These are phyloP conservation scores for Yamadazyma songkhlaensis DNA, from an alignment of 1,139 yeast genomes.

Conservation along the genomic window DNA sequence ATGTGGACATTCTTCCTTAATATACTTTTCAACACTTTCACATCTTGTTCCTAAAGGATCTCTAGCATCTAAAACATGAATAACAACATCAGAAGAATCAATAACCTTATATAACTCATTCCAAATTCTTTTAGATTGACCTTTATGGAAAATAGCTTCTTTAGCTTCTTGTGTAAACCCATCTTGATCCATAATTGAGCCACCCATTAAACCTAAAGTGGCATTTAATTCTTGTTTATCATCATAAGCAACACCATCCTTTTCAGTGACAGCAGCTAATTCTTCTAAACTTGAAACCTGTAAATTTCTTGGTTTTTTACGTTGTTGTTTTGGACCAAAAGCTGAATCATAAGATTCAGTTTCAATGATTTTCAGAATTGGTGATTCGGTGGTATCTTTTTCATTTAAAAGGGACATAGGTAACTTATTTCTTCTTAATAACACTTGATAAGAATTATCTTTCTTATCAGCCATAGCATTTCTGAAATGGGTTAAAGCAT, in stretches of 20 bases:
- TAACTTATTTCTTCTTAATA: conserved; percentile 82
- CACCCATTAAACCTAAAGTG: conserved; percentile 80
- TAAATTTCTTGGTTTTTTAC: conserved; percentile 79
- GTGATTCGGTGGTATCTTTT: conserved; percentile 68
- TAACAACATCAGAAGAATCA: conserved; percentile 93
- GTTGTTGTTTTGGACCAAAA: conserved; percentile 93
- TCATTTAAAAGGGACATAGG: conserved; percentile 96
- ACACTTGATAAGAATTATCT: conserved; percentile 83
- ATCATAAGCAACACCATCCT: conserved; percentile 59
- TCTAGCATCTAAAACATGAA: conserved; percentile 95
- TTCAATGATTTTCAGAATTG: conserved; percentile 77
- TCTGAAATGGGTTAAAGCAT: conserved; percentile 90
- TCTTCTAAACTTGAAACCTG: conserved; percentile 81
- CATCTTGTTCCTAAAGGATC: conserved; percentile 97
- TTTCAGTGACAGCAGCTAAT: conserved; percentile 59
- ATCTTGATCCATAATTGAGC: conserved; percentile 61
- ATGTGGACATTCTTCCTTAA: conserved; percentile 92
- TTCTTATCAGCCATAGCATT: conserved; percentile 90
- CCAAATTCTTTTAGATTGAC: conserved; percentile 98
- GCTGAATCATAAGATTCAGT: conserved; percentile 81
- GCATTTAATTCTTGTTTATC: conserved; percentile 75
- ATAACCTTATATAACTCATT: conserved; percentile 95
- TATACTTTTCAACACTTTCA: conserved; percentile 87
- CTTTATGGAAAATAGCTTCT: conserved; percentile 93
- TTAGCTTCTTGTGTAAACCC: conserved; percentile 88